Conservation (phyloP, 2,329 filamentous ascomycete genomes). For the Microcera coccophila region DNA sequence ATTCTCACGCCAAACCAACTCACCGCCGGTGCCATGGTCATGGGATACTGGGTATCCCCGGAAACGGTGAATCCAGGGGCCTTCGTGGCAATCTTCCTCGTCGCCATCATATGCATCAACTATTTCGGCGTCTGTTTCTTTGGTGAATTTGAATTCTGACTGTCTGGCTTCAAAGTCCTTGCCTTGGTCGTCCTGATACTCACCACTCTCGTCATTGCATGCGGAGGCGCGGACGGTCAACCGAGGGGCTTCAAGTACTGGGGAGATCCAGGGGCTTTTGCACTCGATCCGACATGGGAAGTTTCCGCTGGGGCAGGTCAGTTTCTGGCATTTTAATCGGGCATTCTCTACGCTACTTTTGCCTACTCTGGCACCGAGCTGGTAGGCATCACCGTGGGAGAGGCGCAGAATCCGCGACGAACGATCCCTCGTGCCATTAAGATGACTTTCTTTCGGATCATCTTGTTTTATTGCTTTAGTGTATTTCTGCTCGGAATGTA, state of each 20-base stretch:
- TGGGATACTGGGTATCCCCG: slow-evolving; percentile 69
- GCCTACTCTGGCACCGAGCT: slow-evolving; percentile 75
- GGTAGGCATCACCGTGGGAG: slow-evolving; percentile 73
- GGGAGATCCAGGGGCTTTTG: slow-evolving; percentile 50
- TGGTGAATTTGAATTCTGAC: slow-evolving; percentile 62
- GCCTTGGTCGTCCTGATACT: slow-evolving; percentile 64
- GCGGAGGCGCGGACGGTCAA: slow-evolving; percentile 60
- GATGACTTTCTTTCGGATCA: slow-evolving; percentile 76
- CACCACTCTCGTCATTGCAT: slow-evolving; percentile 58
- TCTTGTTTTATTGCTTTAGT: slow-evolving; percentile 73
- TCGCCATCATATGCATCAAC: slow-evolving; percentile 62
- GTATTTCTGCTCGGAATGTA: slow-evolving; percentile 74
- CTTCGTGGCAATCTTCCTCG: slow-evolving; percentile 69
- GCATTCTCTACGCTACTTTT: slow-evolving; percentile 72
- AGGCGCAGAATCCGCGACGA: slow-evolving; percentile 74
- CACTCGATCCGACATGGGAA: too few relatives aligned
- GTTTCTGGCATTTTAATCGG: slow-evolving; percentile 64
- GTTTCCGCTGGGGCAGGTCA: slow-evolving; percentile 34
- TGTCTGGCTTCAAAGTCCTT: slow-evolving; percentile 64
- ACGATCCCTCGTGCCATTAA: slow-evolving; percentile 75
- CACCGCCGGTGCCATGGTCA: slow-evolving; percentile 73
- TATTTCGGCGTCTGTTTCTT: slow-evolving; percentile 67
- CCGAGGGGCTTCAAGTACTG: slow-evolving; percentile 64
- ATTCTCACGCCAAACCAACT: slow-evolving; percentile 83
- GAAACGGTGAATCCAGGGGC: slow-evolving; percentile 71